Conservation (phyloP, 2,329 filamentous ascomycete species). For the Laburnicola sp. region DNA sequence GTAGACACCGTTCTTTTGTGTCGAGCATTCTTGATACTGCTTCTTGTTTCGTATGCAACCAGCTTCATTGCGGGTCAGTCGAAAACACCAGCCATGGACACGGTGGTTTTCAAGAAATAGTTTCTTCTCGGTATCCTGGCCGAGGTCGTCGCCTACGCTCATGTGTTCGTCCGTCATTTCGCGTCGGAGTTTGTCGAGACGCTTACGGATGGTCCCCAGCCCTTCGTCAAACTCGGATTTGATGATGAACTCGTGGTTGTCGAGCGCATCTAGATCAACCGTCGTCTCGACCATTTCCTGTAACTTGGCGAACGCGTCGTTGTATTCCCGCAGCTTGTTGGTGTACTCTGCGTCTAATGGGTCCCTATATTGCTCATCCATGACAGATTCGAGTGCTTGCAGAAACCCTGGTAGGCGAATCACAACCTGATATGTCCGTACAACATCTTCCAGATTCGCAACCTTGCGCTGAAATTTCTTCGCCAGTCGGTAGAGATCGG, state of each 20-base stretch:
- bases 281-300: conserved; percentile 99
- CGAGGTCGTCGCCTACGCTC: conserved; percentile 75
- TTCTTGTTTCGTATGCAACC: conserved; percentile 90
- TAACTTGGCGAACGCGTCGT: conserved; percentile 78
- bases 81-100: conserved; percentile 95
- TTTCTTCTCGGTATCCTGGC: conserved; percentile 96
- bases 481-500: conserved; percentile 87
- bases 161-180: conserved; percentile 84
- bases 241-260: conserved; percentile 98
- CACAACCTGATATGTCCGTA: conserved; percentile 90
- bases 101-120: conserved; percentile 96
- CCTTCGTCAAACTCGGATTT: conserved; percentile 96
- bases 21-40: conserved; percentile 90
- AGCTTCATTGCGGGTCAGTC: conserved; percentile 86
- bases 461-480: conserved; percentile 93
- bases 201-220: conserved; percentile 83
- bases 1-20: conserved; percentile 98
- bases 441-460: conserved; percentile 93
- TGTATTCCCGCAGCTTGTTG: conserved; percentile 72
- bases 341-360: conserved; percentile 88
- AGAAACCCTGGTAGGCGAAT: conserved; percentile 91
- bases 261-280: conserved; percentile 90
- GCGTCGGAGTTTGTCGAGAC: conserved; percentile 78
- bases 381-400: conserved; percentile 84
- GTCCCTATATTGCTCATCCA: conserved; percentile 91